These are phyloP conservation scores for Thielaviopsis musarum DNA, from an alignment of 2,329 filamentous ascomycete species.

Conservation along the genomic window DNA sequence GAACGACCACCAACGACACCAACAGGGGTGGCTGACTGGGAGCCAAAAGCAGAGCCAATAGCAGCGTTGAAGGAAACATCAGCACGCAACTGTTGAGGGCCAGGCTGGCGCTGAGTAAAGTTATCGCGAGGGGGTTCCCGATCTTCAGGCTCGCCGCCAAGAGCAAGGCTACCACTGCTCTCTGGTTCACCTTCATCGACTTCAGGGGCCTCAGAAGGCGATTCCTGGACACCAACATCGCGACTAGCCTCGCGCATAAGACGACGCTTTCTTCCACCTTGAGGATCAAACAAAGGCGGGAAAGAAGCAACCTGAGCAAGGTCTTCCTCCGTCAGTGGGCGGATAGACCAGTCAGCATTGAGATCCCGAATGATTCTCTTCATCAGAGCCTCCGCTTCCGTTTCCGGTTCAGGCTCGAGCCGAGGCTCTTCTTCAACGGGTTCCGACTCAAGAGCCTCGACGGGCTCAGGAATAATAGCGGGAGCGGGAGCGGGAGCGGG, in stretches of 20 bases:
- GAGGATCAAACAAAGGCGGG: constrained; percentile 68
- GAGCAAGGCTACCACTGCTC: constrained; percentile 66
- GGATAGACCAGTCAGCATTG: constrained; percentile 14
- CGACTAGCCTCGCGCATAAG: constrained; percentile 48
- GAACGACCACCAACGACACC: constrained; percentile 45
- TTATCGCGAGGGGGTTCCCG: constrained; percentile 38
- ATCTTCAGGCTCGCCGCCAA: constrained; percentile 87
- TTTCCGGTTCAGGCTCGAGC: not conserved
- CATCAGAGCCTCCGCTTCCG: not conserved
- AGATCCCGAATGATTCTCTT: constrained; percentile 12
- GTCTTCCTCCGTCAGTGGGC: constrained; percentile 12
- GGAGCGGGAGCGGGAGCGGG: constrained; percentile 5
- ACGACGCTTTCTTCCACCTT: constrained; percentile 67
- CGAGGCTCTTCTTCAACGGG: constrained; percentile 4
- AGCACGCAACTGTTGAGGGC: constrained; percentile 55
- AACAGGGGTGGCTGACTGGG: constrained; percentile 32
- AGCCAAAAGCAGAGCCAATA: constrained; percentile 36
- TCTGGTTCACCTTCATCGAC: constrained; percentile 59
- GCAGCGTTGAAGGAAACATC: constrained; percentile 42
- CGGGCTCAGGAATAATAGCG: not conserved
- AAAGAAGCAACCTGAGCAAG: constrained; percentile 15
- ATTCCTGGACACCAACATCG: constrained; percentile 30
- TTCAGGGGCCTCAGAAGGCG: constrained; percentile 27
- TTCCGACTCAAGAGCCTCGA: constrained; percentile 1
- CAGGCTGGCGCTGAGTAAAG: constrained; percentile 43